These are phyloP conservation scores for Syzygium malaccense DNA, from an alignment of 441 rosid genomes.

Conservation along the genomic window DNA sequence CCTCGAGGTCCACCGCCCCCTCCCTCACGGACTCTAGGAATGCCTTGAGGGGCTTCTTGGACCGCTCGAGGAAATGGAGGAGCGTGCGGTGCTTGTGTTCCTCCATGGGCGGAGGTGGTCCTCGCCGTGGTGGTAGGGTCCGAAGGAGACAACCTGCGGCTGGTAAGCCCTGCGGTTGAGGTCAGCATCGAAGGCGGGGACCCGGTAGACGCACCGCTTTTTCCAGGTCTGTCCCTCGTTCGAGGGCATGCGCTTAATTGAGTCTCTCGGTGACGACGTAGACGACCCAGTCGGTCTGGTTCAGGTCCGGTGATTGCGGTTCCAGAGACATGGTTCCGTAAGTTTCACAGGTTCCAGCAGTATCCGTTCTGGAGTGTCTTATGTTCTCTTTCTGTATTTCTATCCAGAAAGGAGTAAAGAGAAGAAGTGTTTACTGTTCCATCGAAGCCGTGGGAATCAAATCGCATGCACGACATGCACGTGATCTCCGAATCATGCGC, in stretches of 20 bases:
- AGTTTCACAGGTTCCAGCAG: neutral
- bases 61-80: neutral
- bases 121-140: neutral
- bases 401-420: neutral
- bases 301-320: too few relatives aligned
- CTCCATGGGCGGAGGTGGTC: neutral
- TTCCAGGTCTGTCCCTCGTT: neutral
- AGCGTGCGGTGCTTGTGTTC: neutral
- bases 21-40: neutral
- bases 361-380: neutral
- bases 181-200: neutral
- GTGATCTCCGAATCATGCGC: neutral
- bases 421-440: neutral
- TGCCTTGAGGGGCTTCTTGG: neutral
- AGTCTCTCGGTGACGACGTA: neutral
- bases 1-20: neutral
- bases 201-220: neutral
- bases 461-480: neutral
- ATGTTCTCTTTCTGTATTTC: neutral
- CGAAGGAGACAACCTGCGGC: neutral
- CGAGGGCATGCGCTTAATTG: too few relatives aligned
- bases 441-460: neutral
- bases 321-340: neutral
- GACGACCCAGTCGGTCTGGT: neutral
- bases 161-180: neutral